These are phyloP conservation scores for Scheffersomyces illinoinensis DNA, from an alignment of 1,139 yeast genomes.

Conservation along the genomic window DNA sequence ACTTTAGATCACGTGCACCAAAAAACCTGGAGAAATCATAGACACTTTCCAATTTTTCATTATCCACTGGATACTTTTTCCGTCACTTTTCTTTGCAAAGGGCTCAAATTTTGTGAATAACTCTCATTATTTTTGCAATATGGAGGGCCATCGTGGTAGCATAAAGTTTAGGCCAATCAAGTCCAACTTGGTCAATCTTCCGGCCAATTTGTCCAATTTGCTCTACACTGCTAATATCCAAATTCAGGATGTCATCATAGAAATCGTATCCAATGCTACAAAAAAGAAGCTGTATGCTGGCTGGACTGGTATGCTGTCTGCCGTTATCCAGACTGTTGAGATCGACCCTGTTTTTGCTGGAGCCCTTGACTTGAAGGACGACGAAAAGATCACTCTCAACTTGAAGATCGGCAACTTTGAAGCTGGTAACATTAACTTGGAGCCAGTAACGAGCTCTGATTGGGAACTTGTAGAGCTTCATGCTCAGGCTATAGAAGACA, in stretches of 20 bases:
- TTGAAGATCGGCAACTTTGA: constrained; percentile 48
- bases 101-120: not conserved
- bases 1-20: constrained; percentile 1
- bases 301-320: constrained; percentile 73
- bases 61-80: constrained; percentile 1
- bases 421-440: constrained; percentile 68
- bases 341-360: constrained; percentile 43
- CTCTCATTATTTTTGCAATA: constrained; percentile 8
- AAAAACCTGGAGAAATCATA: constrained; percentile 7
- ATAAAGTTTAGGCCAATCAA: constrained; percentile 37
- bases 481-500: constrained; percentile 74
- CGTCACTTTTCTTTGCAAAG: constrained; percentile 1
- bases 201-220: constrained; percentile 48
- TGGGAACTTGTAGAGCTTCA: constrained; percentile 92
- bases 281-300: constrained; percentile 55
- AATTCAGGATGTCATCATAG: constrained; percentile 65
- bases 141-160: constrained; percentile 41
- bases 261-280: constrained; percentile 24
- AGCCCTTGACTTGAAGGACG: constrained; percentile 52
- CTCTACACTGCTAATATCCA: constrained; percentile 55
- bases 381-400: constrained; percentile 39
- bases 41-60: not conserved
- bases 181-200: constrained; percentile 61
- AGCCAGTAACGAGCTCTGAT: constrained; percentile 75
- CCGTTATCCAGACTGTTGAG: constrained; percentile 31